Evolutionary conservation across 1,284 basidiomycete genomes (phyloP), one percentile per base, ranked within the genome.

Genomic region (Sporisorium sorghi): DNA sequence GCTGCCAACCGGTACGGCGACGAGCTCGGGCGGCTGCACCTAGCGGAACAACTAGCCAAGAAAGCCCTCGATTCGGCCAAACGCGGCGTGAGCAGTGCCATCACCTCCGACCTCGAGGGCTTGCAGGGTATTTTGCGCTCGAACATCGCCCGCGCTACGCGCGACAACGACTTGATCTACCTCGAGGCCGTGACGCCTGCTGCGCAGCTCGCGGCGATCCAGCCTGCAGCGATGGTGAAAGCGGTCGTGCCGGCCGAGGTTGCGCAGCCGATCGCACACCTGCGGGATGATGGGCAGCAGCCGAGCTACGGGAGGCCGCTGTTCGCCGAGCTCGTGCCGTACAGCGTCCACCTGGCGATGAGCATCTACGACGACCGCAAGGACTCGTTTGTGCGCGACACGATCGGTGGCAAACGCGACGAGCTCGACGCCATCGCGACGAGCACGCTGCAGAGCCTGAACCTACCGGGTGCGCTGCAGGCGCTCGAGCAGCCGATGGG

Each of bases 161-260:
- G 93, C 28, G 97, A 99, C 85, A 99, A 99, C 81, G 93, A 97
- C 84, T 87, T 98, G 6, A 97, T 99, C 54, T 99, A 99, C 85
- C 92, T 97, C 75, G 89, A 93, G 61, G 90, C 93, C 47, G 88
- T 97, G 0, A 94, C 94, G 0, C 86, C 93, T 0, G 81, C 89
- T 1, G 89, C 91, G 2, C 88, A 90, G 28, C 88, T 97, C 5
- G 85, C 91, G 0, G 83, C 88, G 0, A 90, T 98, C 48, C 85
- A 87, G 40, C 89, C 90, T 23, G 89, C 90, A 2, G 86, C 88
- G 5, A 90, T 98, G 85, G 93, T 91, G 32, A 88, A 91, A 71
- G 84, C 90, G 2, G 87, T 86, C 12, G 82, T 90, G 2, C 90
- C 91, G 0, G 82, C 87, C 0, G 90, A 89, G 15, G 85, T 97